These are phyloP conservation scores for Lineolata rhizophorae DNA, from an alignment of 495 filamentous ascomycete genomes.

Conservation along the genomic window DNA sequence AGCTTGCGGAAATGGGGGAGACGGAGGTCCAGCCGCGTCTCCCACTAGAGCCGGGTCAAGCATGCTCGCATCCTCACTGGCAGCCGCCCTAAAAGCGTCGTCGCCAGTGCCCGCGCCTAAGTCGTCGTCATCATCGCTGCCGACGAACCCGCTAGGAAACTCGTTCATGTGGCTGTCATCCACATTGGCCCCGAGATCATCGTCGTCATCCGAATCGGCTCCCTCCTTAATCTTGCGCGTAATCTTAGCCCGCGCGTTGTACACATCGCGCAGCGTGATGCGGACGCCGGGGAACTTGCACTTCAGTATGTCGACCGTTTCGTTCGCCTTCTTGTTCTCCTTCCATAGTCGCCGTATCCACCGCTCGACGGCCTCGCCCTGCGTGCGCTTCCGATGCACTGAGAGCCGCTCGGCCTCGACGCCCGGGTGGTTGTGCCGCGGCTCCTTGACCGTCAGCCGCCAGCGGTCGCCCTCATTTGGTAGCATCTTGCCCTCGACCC, in stretches of 20 bases:
- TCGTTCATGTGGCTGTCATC: too few species aligned
- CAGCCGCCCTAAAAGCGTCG: too few species aligned
- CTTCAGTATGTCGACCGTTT: conserved; percentile 7
- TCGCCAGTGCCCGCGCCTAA: too few species aligned
- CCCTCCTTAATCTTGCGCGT: too few species aligned
- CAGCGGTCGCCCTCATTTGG: conserved; percentile 7
- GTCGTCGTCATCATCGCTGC: too few species aligned
- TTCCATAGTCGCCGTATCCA: conserved; percentile 11
- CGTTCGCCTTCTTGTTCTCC: conserved; percentile 8
- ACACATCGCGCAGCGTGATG: conserved; percentile 1
- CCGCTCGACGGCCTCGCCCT: conserved; percentile 9
- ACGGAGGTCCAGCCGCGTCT: too few species aligned
- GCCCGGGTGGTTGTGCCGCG: conserved; percentile 9
- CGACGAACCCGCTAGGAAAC: too few species aligned
- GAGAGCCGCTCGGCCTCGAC: conserved; percentile 5
- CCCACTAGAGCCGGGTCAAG: too few species aligned
- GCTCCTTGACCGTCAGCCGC: conserved; percentile 7
- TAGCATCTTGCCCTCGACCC: conserved; percentile 10
- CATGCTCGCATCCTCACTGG: too few species aligned
- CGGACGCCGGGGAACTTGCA: conserved; percentile 6
- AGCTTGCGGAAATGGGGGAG: too few species aligned
- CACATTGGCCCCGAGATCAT: too few species aligned
- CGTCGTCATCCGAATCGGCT: too few species aligned
- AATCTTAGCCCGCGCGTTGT: conserved; percentile 6
- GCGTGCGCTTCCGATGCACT: conserved; percentile 12